Evolutionary conservation across 495 filamentous ascomycete species (phyloP).

Genomic region (Podospora comata): DNA sequence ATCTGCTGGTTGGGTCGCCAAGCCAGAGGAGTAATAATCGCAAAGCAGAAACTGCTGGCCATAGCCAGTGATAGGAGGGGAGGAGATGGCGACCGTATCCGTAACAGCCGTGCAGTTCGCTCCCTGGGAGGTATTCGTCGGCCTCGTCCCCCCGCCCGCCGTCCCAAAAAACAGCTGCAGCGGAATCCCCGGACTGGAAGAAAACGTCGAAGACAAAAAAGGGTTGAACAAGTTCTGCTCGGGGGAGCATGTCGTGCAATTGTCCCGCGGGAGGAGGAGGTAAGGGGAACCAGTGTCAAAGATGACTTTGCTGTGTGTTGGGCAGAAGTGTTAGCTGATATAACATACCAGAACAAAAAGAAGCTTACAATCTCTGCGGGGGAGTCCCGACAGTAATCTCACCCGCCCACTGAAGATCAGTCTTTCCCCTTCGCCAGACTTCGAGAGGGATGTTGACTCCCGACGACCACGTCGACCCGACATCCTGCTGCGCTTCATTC

Average conservation of each 20-base stretch:
- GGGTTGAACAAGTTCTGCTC: slow-evolving; percentile 20
- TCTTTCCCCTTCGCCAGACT: slow-evolving; percentile 5
- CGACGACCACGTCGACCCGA: background rate
- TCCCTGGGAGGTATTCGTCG: slow-evolving; percentile 11
- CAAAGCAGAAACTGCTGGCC: slow-evolving; percentile 27
- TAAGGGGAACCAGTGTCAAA: slow-evolving; percentile 29
- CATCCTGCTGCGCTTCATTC: background rate
- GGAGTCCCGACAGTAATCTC: slow-evolving; percentile 28
- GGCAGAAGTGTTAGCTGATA: too few relatives aligned
- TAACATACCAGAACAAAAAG: background rate
- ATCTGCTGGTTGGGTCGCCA: slow-evolving; percentile 28
- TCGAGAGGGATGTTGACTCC: slow-evolving; percentile 18
- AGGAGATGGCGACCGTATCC: slow-evolving; percentile 31
- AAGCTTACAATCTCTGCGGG: slow-evolving; percentile 26
- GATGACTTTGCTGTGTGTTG: slow-evolving; percentile 23
- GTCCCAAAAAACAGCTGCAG: slow-evolving; percentile 16
- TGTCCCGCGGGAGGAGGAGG: slow-evolving; percentile 25
- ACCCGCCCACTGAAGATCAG: slow-evolving; percentile 27
- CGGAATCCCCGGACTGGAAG: slow-evolving; percentile 2
- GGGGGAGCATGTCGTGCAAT: slow-evolving; percentile 25
- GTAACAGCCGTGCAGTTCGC: slow-evolving; percentile 27
- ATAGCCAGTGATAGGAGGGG: slow-evolving; percentile 5
- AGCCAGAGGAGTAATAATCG: slow-evolving; percentile 23
- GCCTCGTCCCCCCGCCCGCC: slow-evolving; percentile 22
- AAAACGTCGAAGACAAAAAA: slow-evolving; percentile 22